Evolutionary conservation across 345 rosid species (phyloP).

Genomic region (Boechera divaricarpa): DNA sequence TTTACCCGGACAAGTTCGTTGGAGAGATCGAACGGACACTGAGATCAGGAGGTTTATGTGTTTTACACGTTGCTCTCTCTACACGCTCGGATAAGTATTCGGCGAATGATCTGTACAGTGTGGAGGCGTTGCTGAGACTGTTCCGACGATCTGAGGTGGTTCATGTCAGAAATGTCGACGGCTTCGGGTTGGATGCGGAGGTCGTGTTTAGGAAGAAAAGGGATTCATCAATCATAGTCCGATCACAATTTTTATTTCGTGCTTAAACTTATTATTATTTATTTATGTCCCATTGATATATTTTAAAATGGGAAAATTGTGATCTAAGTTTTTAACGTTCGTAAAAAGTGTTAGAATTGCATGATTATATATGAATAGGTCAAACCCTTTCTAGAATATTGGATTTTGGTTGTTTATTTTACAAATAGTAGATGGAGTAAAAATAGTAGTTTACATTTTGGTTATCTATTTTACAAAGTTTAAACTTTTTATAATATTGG

Average conservation of each 20-base stretch:
- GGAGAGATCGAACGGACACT: constrained; percentile 85
- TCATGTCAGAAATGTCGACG: constrained; percentile 66
- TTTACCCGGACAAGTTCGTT: constrained; percentile 72
- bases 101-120: constrained; percentile 73
- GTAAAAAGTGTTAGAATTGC: background rate
- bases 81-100: constrained; percentile 77
- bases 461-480: background rate
- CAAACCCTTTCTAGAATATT: too few species aligned
- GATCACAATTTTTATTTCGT: background rate
- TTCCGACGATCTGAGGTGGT: constrained; percentile 67
- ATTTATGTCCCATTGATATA: background rate
- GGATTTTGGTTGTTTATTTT: too few species aligned
- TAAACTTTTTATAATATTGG: background rate
- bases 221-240: background rate
- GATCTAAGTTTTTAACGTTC: background rate
- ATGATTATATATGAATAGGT: too few species aligned
- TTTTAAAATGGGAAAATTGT: background rate
- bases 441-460: background rate
- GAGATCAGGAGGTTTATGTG: constrained; percentile 71
- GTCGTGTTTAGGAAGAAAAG: constrained; percentile 64
- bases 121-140: constrained; percentile 58
- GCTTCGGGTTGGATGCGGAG: constrained; percentile 90
- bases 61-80: constrained; percentile 72
- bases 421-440: background rate
- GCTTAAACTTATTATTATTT: background rate